These are phyloP conservation scores for Dictyophora rubrovolvata DNA, from an alignment of 768 basidiomycete species.

Conservation along the genomic window DNA sequence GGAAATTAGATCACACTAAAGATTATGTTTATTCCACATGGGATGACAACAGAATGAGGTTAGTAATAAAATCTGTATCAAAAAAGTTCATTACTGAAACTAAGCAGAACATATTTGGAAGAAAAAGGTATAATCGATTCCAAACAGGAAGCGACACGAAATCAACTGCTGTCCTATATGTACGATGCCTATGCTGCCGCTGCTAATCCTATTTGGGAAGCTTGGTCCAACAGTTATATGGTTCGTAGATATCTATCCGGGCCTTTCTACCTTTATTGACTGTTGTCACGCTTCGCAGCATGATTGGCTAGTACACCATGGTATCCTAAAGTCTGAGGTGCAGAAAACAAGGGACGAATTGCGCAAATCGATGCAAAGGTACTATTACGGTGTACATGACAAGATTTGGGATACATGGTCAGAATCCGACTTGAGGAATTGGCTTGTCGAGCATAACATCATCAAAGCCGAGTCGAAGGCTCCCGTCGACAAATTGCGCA, in stretches of 20 bases:
- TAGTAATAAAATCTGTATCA: background rate
- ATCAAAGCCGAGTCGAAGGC: slow-evolving; percentile 63
- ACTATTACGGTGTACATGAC: slow-evolving; percentile 58
- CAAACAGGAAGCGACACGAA: slow-evolving; percentile 47
- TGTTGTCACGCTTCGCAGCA: slow-evolving; percentile 32
- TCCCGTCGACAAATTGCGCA: slow-evolving; percentile 66
- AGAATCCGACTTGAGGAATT: slow-evolving; percentile 64
- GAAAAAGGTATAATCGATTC: slow-evolving; percentile 64
- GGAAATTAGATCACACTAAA: slow-evolving; percentile 56
- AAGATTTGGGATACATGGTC: slow-evolving; percentile 60
- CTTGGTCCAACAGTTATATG: slow-evolving; percentile 81
- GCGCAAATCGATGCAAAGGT: slow-evolving; percentile 56
- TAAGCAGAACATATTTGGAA: slow-evolving; percentile 45
- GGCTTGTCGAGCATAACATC: slow-evolving; percentile 67
- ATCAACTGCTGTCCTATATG: slow-evolving; percentile 63
- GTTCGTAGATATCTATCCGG: slow-evolving; percentile 28
- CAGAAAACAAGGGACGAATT: slow-evolving; percentile 53
- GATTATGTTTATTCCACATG: slow-evolving; percentile 88
- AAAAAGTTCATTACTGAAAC: background rate
- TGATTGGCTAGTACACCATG: slow-evolving; percentile 75
- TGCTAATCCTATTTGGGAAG: slow-evolving; percentile 60
- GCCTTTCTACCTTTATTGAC: background rate
- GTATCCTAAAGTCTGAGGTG: slow-evolving; percentile 54
- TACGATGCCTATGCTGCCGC: slow-evolving; percentile 53
- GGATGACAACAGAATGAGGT: slow-evolving; percentile 66